Conservation (phyloP, 768 basidiomycete species). For the Tricholoma bakamatsutake region DNA sequence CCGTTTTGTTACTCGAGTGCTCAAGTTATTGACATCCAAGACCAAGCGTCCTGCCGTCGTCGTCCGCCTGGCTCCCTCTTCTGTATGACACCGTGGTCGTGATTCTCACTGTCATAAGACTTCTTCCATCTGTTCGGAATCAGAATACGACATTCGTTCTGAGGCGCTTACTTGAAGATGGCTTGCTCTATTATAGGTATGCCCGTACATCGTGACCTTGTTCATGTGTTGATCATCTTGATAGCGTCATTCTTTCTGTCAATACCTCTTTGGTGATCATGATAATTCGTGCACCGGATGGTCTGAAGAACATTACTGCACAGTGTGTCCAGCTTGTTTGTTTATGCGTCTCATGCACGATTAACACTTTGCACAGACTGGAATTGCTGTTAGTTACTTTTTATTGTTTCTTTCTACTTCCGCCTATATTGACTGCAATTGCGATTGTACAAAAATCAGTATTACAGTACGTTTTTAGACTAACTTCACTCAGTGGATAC, state of each 20-base stretch:
- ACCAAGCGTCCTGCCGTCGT: slow-evolving; percentile 34
- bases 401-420: background rate
- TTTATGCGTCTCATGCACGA: background rate
- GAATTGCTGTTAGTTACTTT: slow-evolving; percentile 31
- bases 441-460: background rate
- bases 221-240: background rate
- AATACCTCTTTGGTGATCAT: slow-evolving; percentile 39
- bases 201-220: background rate
- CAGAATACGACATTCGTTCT: slow-evolving; percentile 32
- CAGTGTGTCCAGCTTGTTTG: slow-evolving; percentile 31
- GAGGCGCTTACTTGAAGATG: slow-evolving; percentile 38
- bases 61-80: slow-evolving; percentile 47
- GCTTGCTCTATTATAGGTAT: slow-evolving; percentile 41
- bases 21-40: slow-evolving; percentile 9
- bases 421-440: background rate
- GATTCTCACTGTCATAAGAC: slow-evolving; percentile 31
- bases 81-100: slow-evolving; percentile 42
- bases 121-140: slow-evolving; percentile 29
- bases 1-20: slow-evolving; percentile 9
- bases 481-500: slow-evolving; percentile 5
- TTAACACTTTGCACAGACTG: slow-evolving; percentile 19
- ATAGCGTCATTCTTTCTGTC: slow-evolving; percentile 39
- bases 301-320: slow-evolving; percentile 40
- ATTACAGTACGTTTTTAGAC: background rate
- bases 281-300: slow-evolving; percentile 39